A percentile compares a stretch with the other conserved stretches of the same genome.
Conservation (phyloP, 108 stramenopile genomes). For the Pseudonitzschia pungens region DNA sequence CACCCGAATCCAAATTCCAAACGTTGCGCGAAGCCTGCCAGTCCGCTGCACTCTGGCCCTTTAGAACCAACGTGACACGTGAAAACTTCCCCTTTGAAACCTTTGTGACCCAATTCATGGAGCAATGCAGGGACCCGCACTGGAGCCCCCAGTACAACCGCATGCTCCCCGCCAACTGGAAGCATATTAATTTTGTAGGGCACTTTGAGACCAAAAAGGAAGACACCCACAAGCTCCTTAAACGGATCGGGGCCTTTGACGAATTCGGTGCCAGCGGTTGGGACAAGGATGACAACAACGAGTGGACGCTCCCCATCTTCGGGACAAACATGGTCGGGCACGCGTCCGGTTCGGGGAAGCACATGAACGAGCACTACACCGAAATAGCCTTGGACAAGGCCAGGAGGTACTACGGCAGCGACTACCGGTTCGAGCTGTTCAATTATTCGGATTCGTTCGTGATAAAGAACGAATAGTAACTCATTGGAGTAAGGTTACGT, state of each 20-base stretch:
- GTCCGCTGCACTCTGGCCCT: background rate
- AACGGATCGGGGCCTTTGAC: slow-evolving; percentile 42
- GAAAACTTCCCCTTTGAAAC: slow-evolving; percentile 1
- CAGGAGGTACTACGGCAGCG: background rate
- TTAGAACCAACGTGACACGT: background rate
- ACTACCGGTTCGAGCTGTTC: slow-evolving; percentile 19
- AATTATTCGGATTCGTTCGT: slow-evolving; percentile 5
- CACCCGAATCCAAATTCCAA: background rate
- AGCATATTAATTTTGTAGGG: slow-evolving; percentile 44
- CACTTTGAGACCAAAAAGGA: slow-evolving; percentile 23
- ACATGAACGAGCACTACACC: slow-evolving; percentile 1
- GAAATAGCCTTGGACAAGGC: background rate
- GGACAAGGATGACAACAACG: slow-evolving; percentile 18
- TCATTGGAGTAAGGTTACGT: too few species aligned
- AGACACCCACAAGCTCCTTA: slow-evolving; percentile 34
- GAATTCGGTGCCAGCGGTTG: slow-evolving; percentile 46
- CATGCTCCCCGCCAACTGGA: slow-evolving; percentile 32
- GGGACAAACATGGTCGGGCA: background rate
- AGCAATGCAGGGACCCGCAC: slow-evolving; percentile 23
- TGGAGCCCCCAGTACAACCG: slow-evolving; percentile 36
- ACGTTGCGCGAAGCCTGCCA: background rate
- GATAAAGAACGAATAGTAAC: too few species aligned
- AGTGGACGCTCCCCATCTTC: slow-evolving; percentile 44
- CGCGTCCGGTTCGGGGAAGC: background rate
- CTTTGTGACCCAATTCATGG: slow-evolving; percentile 4